phyloP scores from a whole-genome alignment of 495 filamentous ascomycete species.

The Penicillium ochrochloron region DNA sequence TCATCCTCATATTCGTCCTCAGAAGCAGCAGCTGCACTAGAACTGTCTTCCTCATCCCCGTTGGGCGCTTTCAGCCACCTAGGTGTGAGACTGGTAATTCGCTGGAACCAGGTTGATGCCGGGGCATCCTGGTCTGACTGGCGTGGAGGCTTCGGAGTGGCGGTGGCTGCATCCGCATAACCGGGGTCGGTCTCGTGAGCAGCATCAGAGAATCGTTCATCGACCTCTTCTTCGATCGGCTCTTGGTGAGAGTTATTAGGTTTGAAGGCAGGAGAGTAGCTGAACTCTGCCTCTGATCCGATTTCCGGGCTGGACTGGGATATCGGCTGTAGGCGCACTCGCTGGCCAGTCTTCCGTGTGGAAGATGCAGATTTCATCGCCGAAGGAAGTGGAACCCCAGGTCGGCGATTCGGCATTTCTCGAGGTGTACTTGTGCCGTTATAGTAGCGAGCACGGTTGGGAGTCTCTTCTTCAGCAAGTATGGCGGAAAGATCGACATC shows the following conservation, averaged over 20 bases:
- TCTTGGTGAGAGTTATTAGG: slow-evolving; percentile 3
- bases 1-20: slow-evolving; percentile 28
- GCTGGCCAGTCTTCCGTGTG: slow-evolving; percentile 23
- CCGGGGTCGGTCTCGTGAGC: slow-evolving; percentile 23
- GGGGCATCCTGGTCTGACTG: slow-evolving; percentile 26
- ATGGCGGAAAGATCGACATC: slow-evolving; percentile 45
- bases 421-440: slow-evolving; percentile 45
- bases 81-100: slow-evolving; percentile 46
- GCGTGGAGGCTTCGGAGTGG: slow-evolving; percentile 34
- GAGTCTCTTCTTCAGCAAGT: slow-evolving; percentile 43
- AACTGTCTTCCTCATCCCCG: slow-evolving; percentile 25
- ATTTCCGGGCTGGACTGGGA: slow-evolving; percentile 37
- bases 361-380: slow-evolving; percentile 22
- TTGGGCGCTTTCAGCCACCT: slow-evolving; percentile 46
- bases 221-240: slow-evolving; percentile 15
- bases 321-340: slow-evolving; percentile 32
- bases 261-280: slow-evolving; percentile 15
- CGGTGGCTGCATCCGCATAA: slow-evolving; percentile 23
- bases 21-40: slow-evolving; percentile 18
- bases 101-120: slow-evolving; percentile 45
- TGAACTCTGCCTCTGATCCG: slow-evolving; percentile 26
- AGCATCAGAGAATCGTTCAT: slow-evolving; percentile 24
- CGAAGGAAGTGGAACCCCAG: slow-evolving; percentile 23
- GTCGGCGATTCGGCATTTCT: slow-evolving; percentile 26
- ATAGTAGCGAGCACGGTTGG: slow-evolving; percentile 48